Percentiles rank a stretch among this genome's conserved stretches.
Conservation (phyloP, 306 rosid genomes). For the Cucurbita argyrosperma region DNA sequence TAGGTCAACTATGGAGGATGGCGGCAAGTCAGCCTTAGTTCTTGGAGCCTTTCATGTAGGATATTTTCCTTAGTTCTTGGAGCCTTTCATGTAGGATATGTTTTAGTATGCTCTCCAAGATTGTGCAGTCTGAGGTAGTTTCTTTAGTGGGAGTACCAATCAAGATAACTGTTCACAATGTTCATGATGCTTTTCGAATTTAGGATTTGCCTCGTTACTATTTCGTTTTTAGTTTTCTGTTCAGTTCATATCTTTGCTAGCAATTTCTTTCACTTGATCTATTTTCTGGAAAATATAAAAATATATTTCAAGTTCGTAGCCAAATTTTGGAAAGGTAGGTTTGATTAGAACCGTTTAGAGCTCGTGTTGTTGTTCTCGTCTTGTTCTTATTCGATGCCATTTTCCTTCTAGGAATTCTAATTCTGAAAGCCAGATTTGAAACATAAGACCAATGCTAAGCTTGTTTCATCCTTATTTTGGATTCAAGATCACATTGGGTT, state of each 20-base stretch:
- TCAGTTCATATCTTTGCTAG: not conserved
- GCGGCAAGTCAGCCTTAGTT: constrained; percentile 9
- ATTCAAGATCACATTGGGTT: no score
- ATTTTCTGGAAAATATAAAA: not conserved
- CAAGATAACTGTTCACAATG: not conserved
- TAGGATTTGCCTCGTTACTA: no score
- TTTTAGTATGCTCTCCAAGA: not conserved
- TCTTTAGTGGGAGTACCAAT: not conserved
- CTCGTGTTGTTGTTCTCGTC: not conserved
- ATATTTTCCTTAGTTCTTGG: not conserved
- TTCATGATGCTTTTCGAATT: no score
- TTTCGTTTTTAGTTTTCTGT: not conserved
- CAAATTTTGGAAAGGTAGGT: not conserved
- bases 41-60: no score
- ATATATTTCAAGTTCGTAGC: not conserved
- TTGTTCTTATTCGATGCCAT: not conserved
- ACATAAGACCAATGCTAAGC: no score
- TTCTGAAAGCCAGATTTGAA: no score
- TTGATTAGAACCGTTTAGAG: not conserved
- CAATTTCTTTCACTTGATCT: not conserved
- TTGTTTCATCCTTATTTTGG: no score
- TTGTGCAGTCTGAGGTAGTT: not conserved
- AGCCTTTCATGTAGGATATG: no score
- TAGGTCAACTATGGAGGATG: constrained; percentile 12
- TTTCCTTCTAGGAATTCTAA: not conserved